These are phyloP conservation scores for Bolboschoenoplectus hybrid DNA, from an alignment of 202 grass and related monocot species.

Conservation along the genomic window DNA sequence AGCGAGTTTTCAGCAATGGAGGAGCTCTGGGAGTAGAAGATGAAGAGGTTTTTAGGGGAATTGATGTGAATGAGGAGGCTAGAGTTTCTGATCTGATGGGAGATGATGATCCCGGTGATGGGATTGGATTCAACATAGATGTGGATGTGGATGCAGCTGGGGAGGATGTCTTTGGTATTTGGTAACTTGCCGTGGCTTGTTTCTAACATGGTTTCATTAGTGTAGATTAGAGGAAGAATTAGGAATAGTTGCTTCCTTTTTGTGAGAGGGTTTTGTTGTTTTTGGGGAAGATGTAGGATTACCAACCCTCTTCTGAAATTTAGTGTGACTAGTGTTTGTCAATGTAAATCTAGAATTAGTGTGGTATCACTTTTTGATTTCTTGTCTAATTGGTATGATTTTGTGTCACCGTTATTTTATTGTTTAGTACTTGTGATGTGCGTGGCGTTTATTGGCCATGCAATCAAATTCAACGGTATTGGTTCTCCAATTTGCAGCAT, in stretches of 20 bases:
- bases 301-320: neutral
- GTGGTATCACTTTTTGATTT: neutral
- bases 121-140: constrained; percentile 33
- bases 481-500: neutral
- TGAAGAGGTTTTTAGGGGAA: constrained; percentile 40
- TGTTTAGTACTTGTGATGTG: neutral
- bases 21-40: constrained; percentile 48
- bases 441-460: neutral
- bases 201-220: neutral
- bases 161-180: constrained; percentile 34
- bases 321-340: neutral
- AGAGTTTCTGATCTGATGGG: constrained; percentile 57
- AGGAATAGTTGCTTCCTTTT: constrained; percentile 21
- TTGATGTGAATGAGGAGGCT: constrained; percentile 65
- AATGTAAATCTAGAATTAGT: constrained; percentile 28
- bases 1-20: constrained; percentile 46
- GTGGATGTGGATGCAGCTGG: constrained; percentile 26
- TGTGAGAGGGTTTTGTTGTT: constrained; percentile 25
- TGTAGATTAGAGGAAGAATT: constrained; percentile 24
- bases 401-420: neutral
- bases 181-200: constrained; percentile 23
- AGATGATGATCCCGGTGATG: neutral
- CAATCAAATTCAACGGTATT: neutral
- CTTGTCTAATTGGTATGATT: constrained; percentile 13
- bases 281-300: neutral